These are phyloP conservation scores for Ophiosphaerella herpotricha DNA, from an alignment of 2,329 filamentous ascomycete species.

Conservation along the genomic window DNA sequence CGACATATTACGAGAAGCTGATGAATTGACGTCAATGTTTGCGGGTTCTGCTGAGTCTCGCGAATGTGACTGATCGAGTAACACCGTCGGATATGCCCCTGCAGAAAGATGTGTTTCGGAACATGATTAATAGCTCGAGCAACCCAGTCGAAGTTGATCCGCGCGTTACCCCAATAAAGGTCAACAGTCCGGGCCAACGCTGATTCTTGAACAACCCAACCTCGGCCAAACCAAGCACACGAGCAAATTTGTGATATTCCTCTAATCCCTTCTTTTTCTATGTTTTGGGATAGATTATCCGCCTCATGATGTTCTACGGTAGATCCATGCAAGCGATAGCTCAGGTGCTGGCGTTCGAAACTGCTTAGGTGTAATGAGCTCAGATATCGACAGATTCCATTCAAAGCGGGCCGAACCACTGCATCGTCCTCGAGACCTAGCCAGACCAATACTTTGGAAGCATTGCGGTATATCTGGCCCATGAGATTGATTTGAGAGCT, in stretches of 20 bases:
- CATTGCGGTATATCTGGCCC: constrained; percentile 9
- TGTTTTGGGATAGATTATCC: neutral
- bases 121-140: neutral
- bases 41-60: neutral
- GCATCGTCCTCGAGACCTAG: constrained; percentile 7
- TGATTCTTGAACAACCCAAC: constrained; percentile 1
- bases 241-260: neutral
- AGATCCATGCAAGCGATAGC: neutral
- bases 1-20: neutral
- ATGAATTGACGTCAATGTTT: neutral
- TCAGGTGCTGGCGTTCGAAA: neutral
- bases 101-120: neutral
- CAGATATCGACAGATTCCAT: neutral
- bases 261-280: neutral
- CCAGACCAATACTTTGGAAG: constrained; percentile 1
- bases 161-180: neutral
- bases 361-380: neutral
- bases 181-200: neutral
- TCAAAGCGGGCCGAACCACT: neutral
- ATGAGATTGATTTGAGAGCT: constrained; percentile 9
- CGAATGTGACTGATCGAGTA: neutral
- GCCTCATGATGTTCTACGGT: neutral
- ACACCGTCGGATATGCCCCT: neutral
- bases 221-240: neutral
- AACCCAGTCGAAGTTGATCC: neutral